phyloP scores from a whole-genome alignment of 495 filamentous ascomycete genomes.

The Mytilinidion resinicola region DNA sequence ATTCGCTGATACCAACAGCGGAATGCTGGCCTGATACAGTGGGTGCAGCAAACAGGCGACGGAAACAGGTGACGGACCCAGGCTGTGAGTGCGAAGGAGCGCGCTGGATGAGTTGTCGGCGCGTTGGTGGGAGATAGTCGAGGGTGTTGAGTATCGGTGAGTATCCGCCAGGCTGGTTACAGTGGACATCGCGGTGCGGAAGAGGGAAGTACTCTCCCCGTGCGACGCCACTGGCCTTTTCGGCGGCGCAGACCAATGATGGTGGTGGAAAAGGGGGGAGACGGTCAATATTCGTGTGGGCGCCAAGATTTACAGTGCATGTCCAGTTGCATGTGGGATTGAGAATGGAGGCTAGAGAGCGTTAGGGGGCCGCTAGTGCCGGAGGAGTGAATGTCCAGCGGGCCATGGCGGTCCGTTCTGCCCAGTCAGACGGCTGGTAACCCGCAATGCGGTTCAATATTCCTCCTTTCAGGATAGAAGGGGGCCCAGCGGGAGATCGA shows the following conservation, averaged over 20 bases:
- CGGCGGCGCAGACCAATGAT: constrained; percentile 19
- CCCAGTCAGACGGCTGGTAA: constrained; percentile 16
- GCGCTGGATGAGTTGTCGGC: constrained; percentile 28
- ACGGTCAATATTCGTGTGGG: constrained; percentile 22
- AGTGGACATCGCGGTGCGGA: neutral
- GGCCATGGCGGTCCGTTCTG: constrained; percentile 21
- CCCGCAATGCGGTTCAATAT: constrained; percentile 5
- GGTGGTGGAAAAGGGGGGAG: neutral
- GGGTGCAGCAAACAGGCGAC: constrained; percentile 10
- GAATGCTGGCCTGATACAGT: constrained; percentile 5
- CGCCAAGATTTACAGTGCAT: constrained; percentile 25
- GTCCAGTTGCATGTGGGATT: constrained; percentile 5
- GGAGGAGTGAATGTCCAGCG: neutral
- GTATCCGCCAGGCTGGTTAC: neutral
- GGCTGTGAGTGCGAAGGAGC: neutral
- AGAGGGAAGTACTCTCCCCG: constrained; percentile 6
- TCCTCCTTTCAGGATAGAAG: constrained; percentile 11
- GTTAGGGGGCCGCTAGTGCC: neutral
- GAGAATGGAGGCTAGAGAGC: constrained; percentile 9
- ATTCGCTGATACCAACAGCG: neutral
- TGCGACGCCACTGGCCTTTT: constrained; percentile 6
- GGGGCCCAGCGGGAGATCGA: constrained; percentile 12
- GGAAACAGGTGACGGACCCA: neutral
- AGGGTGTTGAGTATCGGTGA: constrained; percentile 15
- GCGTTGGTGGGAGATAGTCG: neutral